Conservation (phyloP, 352 stramenopile genomes). For the Globisporangium splendens region DNA sequence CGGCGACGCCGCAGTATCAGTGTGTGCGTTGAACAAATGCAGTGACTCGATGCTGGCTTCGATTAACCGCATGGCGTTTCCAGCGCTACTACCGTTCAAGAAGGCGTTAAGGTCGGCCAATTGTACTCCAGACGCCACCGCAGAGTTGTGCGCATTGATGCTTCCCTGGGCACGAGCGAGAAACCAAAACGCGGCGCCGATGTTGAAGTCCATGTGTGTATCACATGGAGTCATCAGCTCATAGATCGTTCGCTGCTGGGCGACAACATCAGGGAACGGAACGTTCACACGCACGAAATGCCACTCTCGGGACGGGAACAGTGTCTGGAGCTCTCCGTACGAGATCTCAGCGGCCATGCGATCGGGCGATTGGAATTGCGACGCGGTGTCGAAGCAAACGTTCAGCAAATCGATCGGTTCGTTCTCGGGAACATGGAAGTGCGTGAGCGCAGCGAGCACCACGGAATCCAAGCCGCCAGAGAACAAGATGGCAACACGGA, state of each 20-base stretch:
- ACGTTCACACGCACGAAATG: constrained; percentile 86
- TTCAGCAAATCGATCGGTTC: constrained; percentile 93
- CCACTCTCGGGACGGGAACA: constrained; percentile 85
- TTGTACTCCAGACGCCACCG: neutral
- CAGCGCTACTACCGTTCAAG: constrained; percentile 18
- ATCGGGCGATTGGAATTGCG: constrained; percentile 81
- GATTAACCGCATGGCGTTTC: constrained; percentile 4
- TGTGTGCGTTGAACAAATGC: constrained; percentile 18
- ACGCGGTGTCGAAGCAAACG: constrained; percentile 90
- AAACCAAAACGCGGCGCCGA: constrained; percentile 95
- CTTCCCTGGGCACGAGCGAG: constrained; percentile 70
- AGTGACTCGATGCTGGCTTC: constrained; percentile 28
- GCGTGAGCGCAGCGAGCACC: constrained; percentile 89
- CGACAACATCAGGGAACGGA: constrained; percentile 62
- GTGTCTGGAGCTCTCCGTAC: constrained; percentile 72
- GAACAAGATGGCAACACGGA: constrained; percentile 91
- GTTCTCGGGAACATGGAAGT: constrained; percentile 54
- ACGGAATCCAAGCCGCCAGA: constrained; percentile 96
- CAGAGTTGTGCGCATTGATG: constrained; percentile 13
- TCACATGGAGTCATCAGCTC: constrained; percentile 83
- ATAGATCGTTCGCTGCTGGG: constrained; percentile 60
- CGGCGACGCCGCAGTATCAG: neutral
- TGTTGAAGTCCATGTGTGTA: constrained; percentile 98
- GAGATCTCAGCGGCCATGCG: constrained; percentile 83
- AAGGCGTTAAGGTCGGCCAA: constrained; percentile 42